Base-by-base conservation (phyloP, 768 basidiomycete genomes). In the Trametes elegans region DNA sequence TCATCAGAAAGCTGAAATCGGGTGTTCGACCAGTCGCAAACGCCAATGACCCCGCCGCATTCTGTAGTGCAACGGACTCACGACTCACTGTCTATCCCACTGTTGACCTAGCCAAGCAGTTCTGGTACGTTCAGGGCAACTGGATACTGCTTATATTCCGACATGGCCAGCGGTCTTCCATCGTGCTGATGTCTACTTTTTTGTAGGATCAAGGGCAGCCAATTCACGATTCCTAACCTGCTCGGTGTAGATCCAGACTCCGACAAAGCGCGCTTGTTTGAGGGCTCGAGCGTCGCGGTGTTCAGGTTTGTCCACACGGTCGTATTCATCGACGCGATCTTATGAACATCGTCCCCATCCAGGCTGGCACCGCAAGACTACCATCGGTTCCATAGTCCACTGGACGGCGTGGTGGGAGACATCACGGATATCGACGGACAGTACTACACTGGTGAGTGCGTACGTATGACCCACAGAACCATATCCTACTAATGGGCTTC, bases 301-400 rank as follows among this genome's bases (percentile, higher is more conserved):
- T 86, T 88, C 69, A 76, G 90, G 47, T 65, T 21, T 10, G 57
- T 31, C 10, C n/a, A 5, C 8, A 13, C 8, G 10, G 19, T 42
- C 28, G 34, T 27, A 14, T 21, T 40, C 18, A 21, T 5, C 16
- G n/a, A 6, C 39, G 10, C 16, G 8, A 26, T 32, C 35, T 16
- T 35, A 38, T n/a, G 18, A 14, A 13, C n/a, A n/a, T n/a, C n/a
- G n/a, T n/a, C n/a, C n/a, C n/a, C n/a, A n/a, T 9, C 7, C 46
- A 65, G 67, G 7, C 80, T 93, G 16, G 89, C 91, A 0, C 91
- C 89, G 0, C 78, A 83, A 8, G 90, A 92, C 65, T 91, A 91
- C 62, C 90, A 92, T 65, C 82, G 89, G 13, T 90, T 87, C 77
- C 88, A 90, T 59, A 79, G 79, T 29, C 87, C 87, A 13, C 72